Percentiles rank a stretch among this genome's conserved stretches.
Evolutionary conservation across 2,329 filamentous ascomycete species (phyloP).

Genomic region (Catunica adiposa): DNA sequence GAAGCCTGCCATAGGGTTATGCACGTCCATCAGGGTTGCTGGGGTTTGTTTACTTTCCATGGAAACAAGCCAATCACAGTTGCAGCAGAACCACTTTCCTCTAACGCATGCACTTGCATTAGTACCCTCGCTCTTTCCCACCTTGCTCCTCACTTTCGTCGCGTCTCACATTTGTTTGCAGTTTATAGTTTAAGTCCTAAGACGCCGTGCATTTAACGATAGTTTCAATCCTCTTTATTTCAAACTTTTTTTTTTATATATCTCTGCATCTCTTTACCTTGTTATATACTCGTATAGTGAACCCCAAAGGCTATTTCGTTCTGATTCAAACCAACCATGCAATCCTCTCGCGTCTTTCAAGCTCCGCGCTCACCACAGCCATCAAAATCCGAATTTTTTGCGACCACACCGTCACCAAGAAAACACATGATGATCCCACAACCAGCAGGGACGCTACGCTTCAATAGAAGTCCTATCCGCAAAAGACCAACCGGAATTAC

Average conservation of each 20-base stretch:
- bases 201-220: not conserved
- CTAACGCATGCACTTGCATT: constrained; percentile 10
- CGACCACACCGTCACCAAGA: constrained; percentile 21
- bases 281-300: not conserved
- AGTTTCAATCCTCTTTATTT: not conserved
- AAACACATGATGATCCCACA: constrained; percentile 15
- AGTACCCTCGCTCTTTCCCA: constrained; percentile 5
- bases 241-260: not conserved
- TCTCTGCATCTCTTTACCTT: not conserved
- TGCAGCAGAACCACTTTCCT: constrained; percentile 7
- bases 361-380: constrained; percentile 8
- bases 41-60: constrained; percentile 10
- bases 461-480: constrained; percentile 33
- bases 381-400: constrained; percentile 27
- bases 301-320: not conserved
- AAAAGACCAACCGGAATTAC: constrained; percentile 46
- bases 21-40: not conserved
- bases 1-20: not conserved
- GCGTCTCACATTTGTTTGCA: constrained; percentile 5
- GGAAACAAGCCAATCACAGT: constrained; percentile 8
- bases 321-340: constrained; percentile 23
- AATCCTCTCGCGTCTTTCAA: constrained; percentile 27
- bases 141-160: constrained; percentile 1
- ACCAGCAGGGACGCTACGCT: constrained; percentile 24
- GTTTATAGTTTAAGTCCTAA: not conserved